Evolutionary conservation across 2,329 filamentous ascomycete species (phyloP), one percentile per base, ranked within the genome.

Genomic region (Cladophialophora bantiana): DNA sequence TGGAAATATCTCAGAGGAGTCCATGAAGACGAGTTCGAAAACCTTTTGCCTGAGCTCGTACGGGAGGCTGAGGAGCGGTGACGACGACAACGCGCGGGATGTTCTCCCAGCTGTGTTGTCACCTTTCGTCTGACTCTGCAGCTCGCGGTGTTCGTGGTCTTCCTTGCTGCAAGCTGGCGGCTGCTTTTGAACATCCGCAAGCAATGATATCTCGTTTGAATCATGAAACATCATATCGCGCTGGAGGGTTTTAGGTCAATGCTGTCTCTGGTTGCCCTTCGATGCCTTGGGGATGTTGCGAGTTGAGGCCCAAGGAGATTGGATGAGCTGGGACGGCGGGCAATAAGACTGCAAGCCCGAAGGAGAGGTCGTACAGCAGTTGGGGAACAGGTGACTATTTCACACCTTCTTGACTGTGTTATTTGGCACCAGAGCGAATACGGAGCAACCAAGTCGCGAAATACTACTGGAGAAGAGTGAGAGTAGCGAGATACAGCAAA

Each of bases 11-110:
- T 31, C 38, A 48, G 52, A 52, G 2, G 40, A 20, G 12, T 10
- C 32, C 18, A 31, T 38, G 34, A 66, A 62, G 26, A 57, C 64
- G 35, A 58, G 36, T 18, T 62, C 52, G 32, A 66, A 62, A 18
- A 66, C 58, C 40, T 26, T 52, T 31, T 58, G 58, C 38, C 58
- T 42, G 15, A 66, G 50, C 42, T 66, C 64, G n/a, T 15, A 56
- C 4, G 64, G 64, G 35, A 66, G 52, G 18, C 48, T 50, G 48
- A 61, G 63, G 12, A 65, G 57, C 32, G n/a, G 31, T 15, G 56
- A 54, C 13, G 7, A 48, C 4, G 42, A 40, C 18, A 48, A 9
- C 26, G 42, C 40, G n/a, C 34, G 18, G n/a, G 31, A 26, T 2
- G 26, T 15, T 32, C 13, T 50, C 13, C 31, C 2, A 12, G 18